Evolutionary conservation across 345 rosid species (phyloP).

Genomic region (Populus alba): DNA sequence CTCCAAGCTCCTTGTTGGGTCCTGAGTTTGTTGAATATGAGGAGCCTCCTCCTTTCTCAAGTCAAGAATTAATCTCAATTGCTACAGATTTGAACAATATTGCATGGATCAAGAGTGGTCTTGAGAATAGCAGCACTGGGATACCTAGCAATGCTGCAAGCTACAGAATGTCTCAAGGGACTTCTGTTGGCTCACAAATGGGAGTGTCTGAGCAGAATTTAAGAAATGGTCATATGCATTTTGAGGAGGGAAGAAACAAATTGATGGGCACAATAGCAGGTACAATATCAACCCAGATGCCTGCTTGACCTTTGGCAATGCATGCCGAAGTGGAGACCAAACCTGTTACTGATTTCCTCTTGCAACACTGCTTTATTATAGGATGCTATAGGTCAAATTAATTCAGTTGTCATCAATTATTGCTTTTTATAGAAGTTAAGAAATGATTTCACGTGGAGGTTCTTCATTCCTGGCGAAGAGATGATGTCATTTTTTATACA

Average conservation of each 20-base stretch:
- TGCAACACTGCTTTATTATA: background rate
- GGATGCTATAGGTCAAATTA: slow-evolving; percentile 4
- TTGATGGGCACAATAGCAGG: slow-evolving; percentile 44
- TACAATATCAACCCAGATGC: slow-evolving; percentile 32
- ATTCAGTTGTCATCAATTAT: background rate
- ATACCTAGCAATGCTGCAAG: slow-evolving; percentile 18
- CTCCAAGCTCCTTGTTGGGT: slow-evolving; percentile 54
- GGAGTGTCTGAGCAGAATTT: slow-evolving; percentile 42
- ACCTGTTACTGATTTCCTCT: background rate
- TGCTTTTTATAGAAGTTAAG: background rate
- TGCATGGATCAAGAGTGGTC: slow-evolving; percentile 80
- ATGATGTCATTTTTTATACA: slow-evolving; percentile 14
- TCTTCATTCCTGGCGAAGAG: slow-evolving; percentile 4
- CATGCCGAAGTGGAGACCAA: slow-evolving; percentile 50
- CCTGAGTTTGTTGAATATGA: slow-evolving; percentile 80
- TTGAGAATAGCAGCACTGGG: slow-evolving; percentile 38
- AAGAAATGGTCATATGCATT: slow-evolving; percentile 31
- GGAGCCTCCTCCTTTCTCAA: slow-evolving; percentile 53
- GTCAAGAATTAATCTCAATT: slow-evolving; percentile 66
- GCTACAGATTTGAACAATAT: slow-evolving; percentile 84
- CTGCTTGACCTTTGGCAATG: slow-evolving; percentile 45
- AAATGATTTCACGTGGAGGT: slow-evolving; percentile 16
- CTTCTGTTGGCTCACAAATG: slow-evolving; percentile 19
- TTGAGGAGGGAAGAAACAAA: slow-evolving; percentile 45
- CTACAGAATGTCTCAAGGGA: slow-evolving; percentile 26